phyloP scores from a whole-genome alignment of 768 basidiomycete species.

The Boletus rubroflammeus region DNA sequence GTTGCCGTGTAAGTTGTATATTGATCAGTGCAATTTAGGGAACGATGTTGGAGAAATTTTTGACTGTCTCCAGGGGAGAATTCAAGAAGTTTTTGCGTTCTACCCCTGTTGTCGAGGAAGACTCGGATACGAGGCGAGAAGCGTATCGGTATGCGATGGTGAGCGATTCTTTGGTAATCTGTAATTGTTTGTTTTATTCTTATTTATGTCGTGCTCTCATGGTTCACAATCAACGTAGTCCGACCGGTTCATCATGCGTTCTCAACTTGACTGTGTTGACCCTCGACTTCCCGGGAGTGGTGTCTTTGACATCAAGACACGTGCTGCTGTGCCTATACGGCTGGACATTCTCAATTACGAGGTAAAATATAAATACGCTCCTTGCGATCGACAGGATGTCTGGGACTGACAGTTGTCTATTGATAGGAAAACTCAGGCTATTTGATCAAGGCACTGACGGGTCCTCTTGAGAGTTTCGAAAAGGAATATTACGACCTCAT shows the following conservation, averaged over 20 bases:
- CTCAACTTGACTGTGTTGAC: slow-evolving; percentile 89
- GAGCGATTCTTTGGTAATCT: slow-evolving; percentile 7
- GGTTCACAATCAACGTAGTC: slow-evolving; percentile 26
- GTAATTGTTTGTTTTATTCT: not conserved
- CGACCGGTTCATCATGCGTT: slow-evolving; percentile 76
- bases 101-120: slow-evolving; percentile 23
- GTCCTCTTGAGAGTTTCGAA: slow-evolving; percentile 78
- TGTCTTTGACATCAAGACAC: slow-evolving; percentile 95
- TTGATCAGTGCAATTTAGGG: slow-evolving; percentile 49
- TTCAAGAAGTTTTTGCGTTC: slow-evolving; percentile 57
- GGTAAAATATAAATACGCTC: slow-evolving; percentile 32
- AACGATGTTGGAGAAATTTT: slow-evolving; percentile 80
- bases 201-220: not conserved
- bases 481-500: slow-evolving; percentile 93
- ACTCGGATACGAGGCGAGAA: slow-evolving; percentile 45
- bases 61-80: slow-evolving; percentile 63
- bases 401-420: not conserved
- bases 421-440: slow-evolving; percentile 76
- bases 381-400: too few relatives aligned
- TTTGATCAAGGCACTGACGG: slow-evolving; percentile 59
- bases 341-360: slow-evolving; percentile 81
- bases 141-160: slow-evolving; percentile 89
- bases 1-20: not conserved
- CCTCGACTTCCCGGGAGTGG: slow-evolving; percentile 80
- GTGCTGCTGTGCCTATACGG: slow-evolving; percentile 80